Base-by-base conservation (phyloP, 345 rosid species). In the Boechera stricta region DNA sequence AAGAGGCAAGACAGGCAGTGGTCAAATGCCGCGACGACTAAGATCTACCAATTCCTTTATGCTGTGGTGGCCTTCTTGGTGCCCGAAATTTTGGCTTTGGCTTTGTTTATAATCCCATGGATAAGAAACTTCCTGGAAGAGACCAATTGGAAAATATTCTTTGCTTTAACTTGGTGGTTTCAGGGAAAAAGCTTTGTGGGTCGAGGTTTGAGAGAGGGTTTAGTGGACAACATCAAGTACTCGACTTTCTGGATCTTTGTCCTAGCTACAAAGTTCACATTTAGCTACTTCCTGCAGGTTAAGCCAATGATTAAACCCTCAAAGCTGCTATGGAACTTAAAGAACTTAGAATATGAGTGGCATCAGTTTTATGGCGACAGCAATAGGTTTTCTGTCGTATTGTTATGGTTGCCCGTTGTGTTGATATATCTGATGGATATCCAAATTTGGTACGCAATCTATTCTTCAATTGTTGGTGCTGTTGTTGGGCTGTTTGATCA, bases 391-490 rank as follows among this genome's bases (percentile, higher is more conserved):
- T 88, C 97, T 32, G 98, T 90, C 16, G 85, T 83, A 53, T 82
- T 90, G 68, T 64, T 94, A 79, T 94, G 98, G 97, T 75, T 86
- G 72, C 98, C 98, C 35, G 97, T 94, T 54, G 85, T 89, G 64
- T 82, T 86, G 75, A 86, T 92, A 69, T 94, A 94, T 78, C 68
- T 88, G 76, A 88, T 94, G 97, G 98, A 94, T 85, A 80, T 94
- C 79, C 98, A 92, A 87, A 93, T 94, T 73, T 94, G 97, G 97
- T 94, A 92, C 48, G 82, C 98, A 0, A 94, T 94, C 64, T 94
- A 82, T 81, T 94, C 98, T 21, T 90, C 98, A 2, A 82, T 94
- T 53, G 90, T 85, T 63, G 98, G 98, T 35, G 98, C 94, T 28
- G 81, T 81, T 51, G 96, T 92, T 58, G 98, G 98, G 53, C 79